These are phyloP conservation scores for Ramaria sp. DNA, from an alignment of 768 basidiomycete genomes.

Conservation along the genomic window DNA sequence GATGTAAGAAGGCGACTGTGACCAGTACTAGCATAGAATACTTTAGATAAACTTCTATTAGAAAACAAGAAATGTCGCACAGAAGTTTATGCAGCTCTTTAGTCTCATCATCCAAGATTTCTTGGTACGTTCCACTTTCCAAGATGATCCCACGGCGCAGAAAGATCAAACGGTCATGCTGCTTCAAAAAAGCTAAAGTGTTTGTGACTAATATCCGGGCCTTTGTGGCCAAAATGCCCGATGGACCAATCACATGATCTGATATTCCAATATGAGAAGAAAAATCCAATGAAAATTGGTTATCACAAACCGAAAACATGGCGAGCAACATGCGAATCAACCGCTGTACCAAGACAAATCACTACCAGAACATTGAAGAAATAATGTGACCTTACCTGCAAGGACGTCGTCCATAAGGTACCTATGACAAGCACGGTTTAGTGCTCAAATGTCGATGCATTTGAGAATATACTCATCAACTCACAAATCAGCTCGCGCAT, in stretches of 20 bases:
- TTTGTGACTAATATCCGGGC: conserved; percentile 84
- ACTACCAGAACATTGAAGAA: conserved; percentile 24
- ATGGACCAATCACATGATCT: conserved; percentile 83
- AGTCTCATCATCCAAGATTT: conserved; percentile 46
- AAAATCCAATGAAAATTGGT: not conserved
- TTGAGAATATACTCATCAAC: conserved; percentile 13
- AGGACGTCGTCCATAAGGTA: conserved; percentile 85
- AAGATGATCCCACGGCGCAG: conserved; percentile 75
- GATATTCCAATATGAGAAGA: conserved; percentile 1
- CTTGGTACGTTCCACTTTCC: conserved; percentile 58
- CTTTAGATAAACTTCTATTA: not conserved
- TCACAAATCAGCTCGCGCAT: conserved; percentile 82
- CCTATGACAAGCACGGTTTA: conserved; percentile 30
- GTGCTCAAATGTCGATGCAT: not conserved
- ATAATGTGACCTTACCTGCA: conserved; percentile 25
- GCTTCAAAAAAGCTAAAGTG: conserved; percentile 68
- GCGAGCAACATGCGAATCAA: conserved; percentile 79
- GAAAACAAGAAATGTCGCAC: conserved; percentile 29
- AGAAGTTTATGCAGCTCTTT: conserved; percentile 66
- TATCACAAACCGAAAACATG: conserved; percentile 60
- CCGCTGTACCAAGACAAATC: conserved; percentile 31
- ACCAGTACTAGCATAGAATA: not conserved
- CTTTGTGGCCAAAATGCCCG: conserved; percentile 71
- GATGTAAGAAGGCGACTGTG: conserved; percentile 11
- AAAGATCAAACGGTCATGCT: conserved; percentile 67